Conservation (phyloP, 78 protist species). For the Planoprotostelium fungivorum region DNA sequence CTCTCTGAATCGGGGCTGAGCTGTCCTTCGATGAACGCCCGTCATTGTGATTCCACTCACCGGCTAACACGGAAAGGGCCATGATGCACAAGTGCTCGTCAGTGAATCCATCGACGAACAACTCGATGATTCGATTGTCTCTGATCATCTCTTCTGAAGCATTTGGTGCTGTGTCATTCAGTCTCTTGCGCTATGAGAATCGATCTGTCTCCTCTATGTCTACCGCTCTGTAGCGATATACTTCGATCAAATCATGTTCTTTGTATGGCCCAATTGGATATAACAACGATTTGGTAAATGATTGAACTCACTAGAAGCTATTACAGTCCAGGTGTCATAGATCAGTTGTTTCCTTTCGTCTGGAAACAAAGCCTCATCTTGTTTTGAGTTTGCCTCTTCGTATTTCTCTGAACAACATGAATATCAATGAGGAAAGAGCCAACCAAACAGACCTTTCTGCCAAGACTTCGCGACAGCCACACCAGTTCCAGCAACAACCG, state of each 20-base stretch:
- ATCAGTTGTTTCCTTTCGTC: neutral
- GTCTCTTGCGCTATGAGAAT: too few species aligned
- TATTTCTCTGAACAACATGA: neutral
- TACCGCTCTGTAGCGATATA: too few species aligned
- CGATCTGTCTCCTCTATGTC: too few species aligned
- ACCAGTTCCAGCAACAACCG: neutral
- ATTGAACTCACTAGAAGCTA: neutral
- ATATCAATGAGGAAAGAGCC: neutral
- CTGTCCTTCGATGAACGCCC: neutral
- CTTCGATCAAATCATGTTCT: too few species aligned
- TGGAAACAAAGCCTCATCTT: neutral
- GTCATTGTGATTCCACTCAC: neutral
- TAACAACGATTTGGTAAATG: too few species aligned
- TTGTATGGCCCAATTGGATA: too few species aligned
- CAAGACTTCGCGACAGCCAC: neutral
- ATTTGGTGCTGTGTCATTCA: neutral
- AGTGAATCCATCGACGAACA: neutral
- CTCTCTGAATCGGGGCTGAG: neutral
- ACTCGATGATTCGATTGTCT: neutral
- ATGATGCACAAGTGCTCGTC: neutral
- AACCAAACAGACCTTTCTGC: neutral
- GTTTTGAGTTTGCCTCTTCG: neutral
- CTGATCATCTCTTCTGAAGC: neutral
- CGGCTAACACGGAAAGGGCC: neutral
- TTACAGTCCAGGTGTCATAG: neutral